Evolutionary conservation across 768 basidiomycete genomes (phyloP), one percentile per base, ranked within the genome.

Genomic region (Hemileccinum impolitum): DNA sequence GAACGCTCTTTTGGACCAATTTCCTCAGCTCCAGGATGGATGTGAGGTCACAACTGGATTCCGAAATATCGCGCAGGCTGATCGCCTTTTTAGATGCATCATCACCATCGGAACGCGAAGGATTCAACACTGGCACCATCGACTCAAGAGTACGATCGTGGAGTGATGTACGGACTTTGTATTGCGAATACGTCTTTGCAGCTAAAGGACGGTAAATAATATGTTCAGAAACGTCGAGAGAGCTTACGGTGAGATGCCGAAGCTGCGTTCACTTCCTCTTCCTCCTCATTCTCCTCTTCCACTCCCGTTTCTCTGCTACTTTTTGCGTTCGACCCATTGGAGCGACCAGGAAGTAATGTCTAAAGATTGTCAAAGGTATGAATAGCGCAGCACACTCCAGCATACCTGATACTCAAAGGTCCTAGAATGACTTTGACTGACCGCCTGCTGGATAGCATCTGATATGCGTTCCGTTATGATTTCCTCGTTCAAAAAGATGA

Each of bases 401-500:
- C 54, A 2, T 54, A 83, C 87, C 74, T 90, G 87, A 59, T 85
- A 87, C 58, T 86, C 81, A 64, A 86, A 90, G 0, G 75, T 72
- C 54, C 81, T 72, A n/a, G 85, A 85, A 47, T 86, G 75, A 51
- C 77, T 81, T 54, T 84, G 77, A 25, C 72, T 77, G 37, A 79
- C 73, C 12, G 94, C 70, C n/a, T 77, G 68, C 54, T 91, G 88
- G 3, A 97, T 74, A 1, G 75, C 75, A 59, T 88, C 82, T 13
- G 86, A 81, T 39, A 98, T 82, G 8, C 74, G 73, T 55, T 90
- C 84, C 6, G 85, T 85, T 59, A 97, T 90, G 13, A 70, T 74
- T 45, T 97, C 95, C 64, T 98, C 93, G 53, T 96, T 82, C 42
- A 97, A 67, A 60, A 98, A 98, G 56, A 93, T 90, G 1, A 97